These are phyloP conservation scores for Bertia moriformis DNA, from an alignment of 2,329 filamentous ascomycete species.

Conservation along the genomic window DNA sequence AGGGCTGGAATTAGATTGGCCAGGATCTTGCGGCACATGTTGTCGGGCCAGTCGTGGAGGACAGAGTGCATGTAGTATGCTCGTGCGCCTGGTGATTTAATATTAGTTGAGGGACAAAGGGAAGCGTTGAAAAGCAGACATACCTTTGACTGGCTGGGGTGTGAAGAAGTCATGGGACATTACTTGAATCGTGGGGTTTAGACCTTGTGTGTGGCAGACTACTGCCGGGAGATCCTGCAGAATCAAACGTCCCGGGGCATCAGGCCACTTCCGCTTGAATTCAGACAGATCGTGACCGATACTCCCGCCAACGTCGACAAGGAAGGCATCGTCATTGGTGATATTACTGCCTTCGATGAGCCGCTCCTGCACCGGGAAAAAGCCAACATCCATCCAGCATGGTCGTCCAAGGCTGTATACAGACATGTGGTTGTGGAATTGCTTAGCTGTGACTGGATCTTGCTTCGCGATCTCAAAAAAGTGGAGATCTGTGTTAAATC, in stretches of 20 bases:
- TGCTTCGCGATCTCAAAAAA: constrained; percentile 12
- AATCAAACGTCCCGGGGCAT: constrained; percentile 16
- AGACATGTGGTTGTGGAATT: constrained; percentile 13
- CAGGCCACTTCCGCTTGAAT: constrained; percentile 14
- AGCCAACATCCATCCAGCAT: constrained; percentile 11
- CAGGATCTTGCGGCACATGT: constrained; percentile 14
- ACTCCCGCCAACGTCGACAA: constrained; percentile 25
- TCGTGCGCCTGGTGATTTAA: constrained; percentile 9
- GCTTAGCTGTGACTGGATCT: constrained; percentile 7
- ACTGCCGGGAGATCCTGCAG: constrained; percentile 22
- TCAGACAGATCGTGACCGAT: constrained; percentile 19
- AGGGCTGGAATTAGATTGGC: constrained; percentile 13
- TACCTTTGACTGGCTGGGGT: constrained; percentile 12
- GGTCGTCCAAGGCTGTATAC: constrained; percentile 7
- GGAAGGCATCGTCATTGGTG: constrained; percentile 11
- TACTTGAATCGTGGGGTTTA: constrained; percentile 8
- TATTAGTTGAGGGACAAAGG: not conserved
- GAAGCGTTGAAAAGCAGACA: not conserved
- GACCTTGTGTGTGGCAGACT: constrained; percentile 3
- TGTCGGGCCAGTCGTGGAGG: constrained; percentile 24
- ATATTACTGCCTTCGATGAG: constrained; percentile 10
- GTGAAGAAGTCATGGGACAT: constrained; percentile 16
- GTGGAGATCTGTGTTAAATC: constrained; percentile 10
- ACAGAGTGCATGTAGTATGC: constrained; percentile 17
- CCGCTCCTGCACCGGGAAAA: constrained; percentile 5